phyloP scores from a whole-genome alignment of 1,284 basidiomycete species.

The Boletus subluridellus region DNA sequence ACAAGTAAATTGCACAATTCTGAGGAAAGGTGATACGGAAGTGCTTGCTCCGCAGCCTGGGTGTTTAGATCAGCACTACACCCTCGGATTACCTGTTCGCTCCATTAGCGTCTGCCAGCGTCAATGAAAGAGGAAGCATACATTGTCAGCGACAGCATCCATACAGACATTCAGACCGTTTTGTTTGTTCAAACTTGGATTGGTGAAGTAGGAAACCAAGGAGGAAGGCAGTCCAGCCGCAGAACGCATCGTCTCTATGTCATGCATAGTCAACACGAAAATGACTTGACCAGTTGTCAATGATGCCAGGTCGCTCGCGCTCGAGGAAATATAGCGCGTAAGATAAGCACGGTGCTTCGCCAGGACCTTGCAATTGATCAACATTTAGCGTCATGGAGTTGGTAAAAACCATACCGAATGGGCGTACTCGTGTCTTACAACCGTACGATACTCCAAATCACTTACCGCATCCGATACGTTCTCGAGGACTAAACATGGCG shows the following conservation, averaged over 20 bases:
- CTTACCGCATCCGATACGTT: conserved; percentile 82
- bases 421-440: conserved; percentile 86
- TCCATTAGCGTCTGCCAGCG: conserved; percentile 10
- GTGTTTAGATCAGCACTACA: conserved; percentile 68
- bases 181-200: conserved; percentile 80
- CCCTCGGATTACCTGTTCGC: conserved; percentile 63
- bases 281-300: conserved; percentile 84
- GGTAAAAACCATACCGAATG: conserved; percentile 51
- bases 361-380: conserved; percentile 50
- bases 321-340: conserved; percentile 65
- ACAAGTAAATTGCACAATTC: conserved; percentile 80
- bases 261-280: conserved; percentile 84
- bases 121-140: conserved; percentile 30
- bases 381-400: background rate
- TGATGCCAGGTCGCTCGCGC: conserved; percentile 69
- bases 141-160: conserved; percentile 85
- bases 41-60: conserved; percentile 74
- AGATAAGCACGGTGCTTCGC: conserved; percentile 64
- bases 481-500: conserved; percentile 83
- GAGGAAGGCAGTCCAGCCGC: conserved; percentile 78
- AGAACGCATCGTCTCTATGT: conserved; percentile 87
- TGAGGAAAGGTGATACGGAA: conserved; percentile 68
- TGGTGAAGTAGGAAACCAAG: conserved; percentile 85
- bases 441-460: conserved; percentile 91
- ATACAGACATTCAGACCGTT: conserved; percentile 68